Evolutionary conservation across 805 yeast species (phyloP), one percentile per base, ranked within the genome.

Genomic region (Candida glaebosa): DNA sequence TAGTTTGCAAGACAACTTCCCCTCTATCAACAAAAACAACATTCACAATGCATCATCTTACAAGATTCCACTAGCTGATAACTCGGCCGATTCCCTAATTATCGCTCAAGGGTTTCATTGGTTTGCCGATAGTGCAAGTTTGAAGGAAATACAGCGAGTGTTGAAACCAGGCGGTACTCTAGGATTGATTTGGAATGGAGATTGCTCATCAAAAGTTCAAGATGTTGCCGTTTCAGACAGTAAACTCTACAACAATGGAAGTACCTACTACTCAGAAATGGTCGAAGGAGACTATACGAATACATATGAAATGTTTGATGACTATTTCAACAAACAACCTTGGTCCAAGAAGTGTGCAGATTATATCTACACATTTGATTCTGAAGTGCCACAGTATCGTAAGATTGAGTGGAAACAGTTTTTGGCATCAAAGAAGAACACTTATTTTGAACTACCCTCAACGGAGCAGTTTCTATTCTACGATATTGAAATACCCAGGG

Each of bases 31-130:
- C 18, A 28, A 43, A 12, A 38, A 45, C 16, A 42, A 48, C 24
- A 40, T 60, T 1, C 45, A 60, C 17, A 44, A 57, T 7, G 81
- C 78, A 0, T 63, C 75, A 5, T 67, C 77, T 16, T 75, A 75
- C 48, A 47, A 59, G 1, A 51, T 78, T n/a, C 82, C 83, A 1
- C 45, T 71, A 1, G 61, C 57, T 2, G 76, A 69, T 43, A 47
- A 56, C 20, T 57, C 74, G 0, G 65, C 69, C 16, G 84, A 79
- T 54, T 70, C 73, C 0, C 60, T 81, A 1, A 61, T 78, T 7
- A 58, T 75, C 7, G 84, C 85, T 0, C 85, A 81, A 49, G 86
- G 78, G 0, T 81, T 75, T 54, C 86, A 81, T 48, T 81, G 86
- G 86, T 81, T 81, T 57, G 69, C 78, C n/a, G 79, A 77, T 49